A percentile compares a stretch with the other conserved stretches of the same genome.
Evolutionary conservation across 495 filamentous ascomycete species (phyloP).

Genomic region (Penicillium subrubescens): DNA sequence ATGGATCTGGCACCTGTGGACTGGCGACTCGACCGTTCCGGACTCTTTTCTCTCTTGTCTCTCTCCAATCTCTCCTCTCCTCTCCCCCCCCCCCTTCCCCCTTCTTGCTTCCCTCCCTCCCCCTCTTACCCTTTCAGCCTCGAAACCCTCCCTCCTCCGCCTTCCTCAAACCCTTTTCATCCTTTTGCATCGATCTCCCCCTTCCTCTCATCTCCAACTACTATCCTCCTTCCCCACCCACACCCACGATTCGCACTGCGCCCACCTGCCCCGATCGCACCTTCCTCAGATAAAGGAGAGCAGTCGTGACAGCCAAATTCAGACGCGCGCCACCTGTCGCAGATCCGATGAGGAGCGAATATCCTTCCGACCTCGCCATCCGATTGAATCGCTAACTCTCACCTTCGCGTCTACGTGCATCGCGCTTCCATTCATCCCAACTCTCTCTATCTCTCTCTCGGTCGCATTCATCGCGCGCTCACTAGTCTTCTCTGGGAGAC

Average conservation of each 20-base stretch:
- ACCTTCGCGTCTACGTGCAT: conserved; percentile 17
- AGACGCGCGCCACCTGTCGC: conserved; percentile 27
- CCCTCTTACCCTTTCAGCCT: conserved; percentile 11
- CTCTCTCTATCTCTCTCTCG: background rate
- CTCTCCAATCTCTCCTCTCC: conserved; percentile 8
- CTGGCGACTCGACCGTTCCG: conserved; percentile 28
- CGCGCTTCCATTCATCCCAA: conserved; percentile 17
- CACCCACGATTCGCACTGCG: conserved; percentile 7
- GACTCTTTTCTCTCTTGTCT: conserved; percentile 34
- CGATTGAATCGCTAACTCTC: conserved; percentile 26
- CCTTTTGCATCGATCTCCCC: conserved; percentile 19
- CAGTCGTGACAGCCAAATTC: conserved; percentile 1
- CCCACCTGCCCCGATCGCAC: conserved; percentile 7
- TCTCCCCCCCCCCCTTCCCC: conserved; percentile 23
- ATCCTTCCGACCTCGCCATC: conserved; percentile 12
- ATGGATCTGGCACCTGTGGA: conserved; percentile 36
- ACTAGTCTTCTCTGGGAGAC: conserved; percentile 17
- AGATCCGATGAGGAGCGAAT: conserved; percentile 30
- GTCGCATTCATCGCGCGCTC: conserved; percentile 26
- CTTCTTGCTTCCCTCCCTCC: conserved; percentile 12
- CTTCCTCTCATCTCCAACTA: conserved; percentile 18
- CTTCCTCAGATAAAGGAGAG: background rate
- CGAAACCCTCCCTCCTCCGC: conserved; percentile 24
- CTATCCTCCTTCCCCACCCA: conserved; percentile 19
- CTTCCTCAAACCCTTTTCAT: conserved; percentile 9